Evolutionary conservation across 2,329 filamentous ascomycete genomes (phyloP).

Genomic region (Hymenoscyphus albidus): DNA sequence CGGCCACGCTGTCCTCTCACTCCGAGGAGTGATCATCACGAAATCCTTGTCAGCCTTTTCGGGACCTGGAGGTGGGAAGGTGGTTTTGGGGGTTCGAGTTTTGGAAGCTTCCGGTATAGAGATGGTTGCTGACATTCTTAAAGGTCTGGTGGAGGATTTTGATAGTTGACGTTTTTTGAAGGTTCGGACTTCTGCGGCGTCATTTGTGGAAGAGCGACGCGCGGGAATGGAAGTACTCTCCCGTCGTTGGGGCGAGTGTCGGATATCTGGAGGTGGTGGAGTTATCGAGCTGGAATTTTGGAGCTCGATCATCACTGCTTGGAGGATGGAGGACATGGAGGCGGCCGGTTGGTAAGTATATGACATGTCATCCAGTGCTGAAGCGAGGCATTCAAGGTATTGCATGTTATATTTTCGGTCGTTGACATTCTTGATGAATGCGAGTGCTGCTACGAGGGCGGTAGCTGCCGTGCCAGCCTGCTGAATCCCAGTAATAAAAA

Average conservation of each 20-base stretch:
- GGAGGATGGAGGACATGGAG: slow-evolving; percentile 50
- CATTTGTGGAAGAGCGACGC: slow-evolving; percentile 28
- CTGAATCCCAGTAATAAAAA: slow-evolving; percentile 48
- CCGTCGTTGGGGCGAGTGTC: slow-evolving; percentile 4
- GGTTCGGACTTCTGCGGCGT: slow-evolving; percentile 10
- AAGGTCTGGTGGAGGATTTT: slow-evolving; percentile 11
- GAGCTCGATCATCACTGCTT: slow-evolving; percentile 49
- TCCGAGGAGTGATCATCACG: slow-evolving; percentile 18
- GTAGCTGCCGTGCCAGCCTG: slow-evolving; percentile 53
- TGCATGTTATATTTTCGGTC: slow-evolving; percentile 42
- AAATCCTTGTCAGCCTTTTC: slow-evolving; percentile 10
- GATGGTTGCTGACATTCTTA: neutral
- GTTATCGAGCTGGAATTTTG: slow-evolving; percentile 24
- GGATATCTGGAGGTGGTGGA: slow-evolving; percentile 14
- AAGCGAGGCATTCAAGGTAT: slow-evolving; percentile 51
- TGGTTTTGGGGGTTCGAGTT: neutral
- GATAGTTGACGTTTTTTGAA: slow-evolving; percentile 22
- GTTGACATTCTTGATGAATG: slow-evolving; percentile 37
- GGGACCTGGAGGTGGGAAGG: neutral
- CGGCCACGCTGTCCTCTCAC: slow-evolving; percentile 17
- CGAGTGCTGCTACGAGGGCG: slow-evolving; percentile 48
- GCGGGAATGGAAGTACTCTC: slow-evolving; percentile 19
- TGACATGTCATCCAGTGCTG: slow-evolving; percentile 50
- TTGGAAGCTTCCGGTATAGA: neutral
- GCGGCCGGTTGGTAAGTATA: slow-evolving; percentile 50